These are phyloP conservation scores for Aeschynomene evenia DNA, from an alignment of 306 rosid species.

Conservation along the genomic window DNA sequence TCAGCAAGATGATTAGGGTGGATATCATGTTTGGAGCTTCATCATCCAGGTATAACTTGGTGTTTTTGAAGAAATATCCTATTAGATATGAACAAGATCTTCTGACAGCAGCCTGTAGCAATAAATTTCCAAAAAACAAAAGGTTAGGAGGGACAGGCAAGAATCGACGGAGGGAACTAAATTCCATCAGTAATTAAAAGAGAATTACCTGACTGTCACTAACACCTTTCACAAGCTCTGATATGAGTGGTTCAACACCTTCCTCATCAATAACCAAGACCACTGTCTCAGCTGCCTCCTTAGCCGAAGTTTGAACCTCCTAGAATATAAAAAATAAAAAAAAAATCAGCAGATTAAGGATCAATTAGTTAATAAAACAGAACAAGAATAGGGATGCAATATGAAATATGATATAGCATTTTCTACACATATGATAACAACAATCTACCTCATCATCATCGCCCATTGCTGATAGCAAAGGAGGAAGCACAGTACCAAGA, in stretches of 20 bases:
- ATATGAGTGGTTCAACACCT: conserved; percentile 78
- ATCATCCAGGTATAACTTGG: conserved; percentile 89
- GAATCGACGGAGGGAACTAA: not conserved
- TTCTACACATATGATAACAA: not conserved
- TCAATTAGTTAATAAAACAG: not conserved
- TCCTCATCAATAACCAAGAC: conserved; percentile 84
- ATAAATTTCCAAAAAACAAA: conserved; percentile 24
- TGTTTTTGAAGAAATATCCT: conserved; percentile 89
- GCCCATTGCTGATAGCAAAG: conserved; percentile 81
- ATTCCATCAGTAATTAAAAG: not conserved
- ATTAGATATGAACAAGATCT: conserved; percentile 76
- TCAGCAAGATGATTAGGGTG: conserved; percentile 74
- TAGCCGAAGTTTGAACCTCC: conserved; percentile 84
- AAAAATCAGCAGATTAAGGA: conserved; percentile 26
- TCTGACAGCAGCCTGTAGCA: conserved; percentile 74
- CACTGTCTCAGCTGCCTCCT: conserved; percentile 91
- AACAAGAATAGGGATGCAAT: conserved; percentile 1
- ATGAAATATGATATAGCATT: conserved; percentile 12
- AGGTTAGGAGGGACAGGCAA: not conserved
- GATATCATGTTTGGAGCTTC: conserved; percentile 93
- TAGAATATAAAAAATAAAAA: conserved; percentile 42
- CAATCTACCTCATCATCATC: conserved; percentile 60
- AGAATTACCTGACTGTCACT: conserved; percentile 71
- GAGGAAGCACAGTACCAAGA: conserved; percentile 88
- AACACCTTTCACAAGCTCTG: conserved; percentile 83